Conservation (phyloP, 257 asterid genomes). For the Solanum bukasovii region DNA sequence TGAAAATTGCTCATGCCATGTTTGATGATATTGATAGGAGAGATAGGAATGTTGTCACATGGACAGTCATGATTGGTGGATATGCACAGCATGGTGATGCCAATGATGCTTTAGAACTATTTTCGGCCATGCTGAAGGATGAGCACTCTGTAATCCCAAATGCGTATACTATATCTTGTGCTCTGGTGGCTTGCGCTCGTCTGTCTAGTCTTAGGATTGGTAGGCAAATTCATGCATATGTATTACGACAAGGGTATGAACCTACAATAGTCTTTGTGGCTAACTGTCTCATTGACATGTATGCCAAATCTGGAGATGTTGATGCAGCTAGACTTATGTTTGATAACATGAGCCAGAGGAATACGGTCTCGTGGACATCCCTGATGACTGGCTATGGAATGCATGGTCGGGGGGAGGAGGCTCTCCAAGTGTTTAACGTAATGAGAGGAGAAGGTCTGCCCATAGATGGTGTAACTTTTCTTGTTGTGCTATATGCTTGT, state of each 20-base stretch:
- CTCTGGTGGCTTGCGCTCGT: conserved; percentile 77
- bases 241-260: conserved; percentile 46
- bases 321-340: conserved; percentile 63
- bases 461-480: conserved; percentile 68
- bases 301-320: conserved; percentile 79
- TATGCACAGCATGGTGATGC: conserved; percentile 85
- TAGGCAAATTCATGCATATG: conserved; percentile 60
- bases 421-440: conserved; percentile 42
- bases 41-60: conserved; percentile 69
- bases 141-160: conserved; percentile 43
- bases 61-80: conserved; percentile 94
- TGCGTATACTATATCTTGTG: conserved; percentile 69
- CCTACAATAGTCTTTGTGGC: conserved; percentile 58
- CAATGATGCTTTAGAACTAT: conserved; percentile 51
- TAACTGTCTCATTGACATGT: conserved; percentile 88
- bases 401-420: conserved; percentile 84
- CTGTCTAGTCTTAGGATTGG: conserved; percentile 60
- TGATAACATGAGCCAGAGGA: conserved; percentile 46
- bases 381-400: conserved; percentile 85
- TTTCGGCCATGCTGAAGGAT: conserved; percentile 47
- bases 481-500: conserved; percentile 80
- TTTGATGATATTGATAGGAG: conserved; percentile 38
- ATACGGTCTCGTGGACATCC: conserved; percentile 76
- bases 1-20: conserved; percentile 39
- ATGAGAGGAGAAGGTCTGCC: conserved; percentile 42